Conservation (phyloP, 2,329 filamentous ascomycete genomes). For the Penicillium sp. region DNA sequence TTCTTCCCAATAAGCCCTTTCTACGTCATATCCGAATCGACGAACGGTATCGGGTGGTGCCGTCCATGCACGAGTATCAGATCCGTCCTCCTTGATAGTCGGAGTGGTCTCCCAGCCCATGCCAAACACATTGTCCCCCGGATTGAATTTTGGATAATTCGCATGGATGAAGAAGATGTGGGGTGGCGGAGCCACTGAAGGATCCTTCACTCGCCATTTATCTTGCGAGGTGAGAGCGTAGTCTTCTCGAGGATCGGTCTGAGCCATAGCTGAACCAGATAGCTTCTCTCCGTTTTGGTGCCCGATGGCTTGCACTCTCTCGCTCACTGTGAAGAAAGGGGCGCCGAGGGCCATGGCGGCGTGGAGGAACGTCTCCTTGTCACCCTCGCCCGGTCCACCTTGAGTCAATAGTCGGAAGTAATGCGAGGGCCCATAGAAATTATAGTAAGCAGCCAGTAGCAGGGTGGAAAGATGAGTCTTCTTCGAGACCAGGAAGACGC, state of each 20-base stretch:
- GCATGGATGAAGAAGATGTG: constrained; percentile 47
- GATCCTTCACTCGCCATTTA: constrained; percentile 41
- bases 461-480: constrained; percentile 40
- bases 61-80: constrained; percentile 44
- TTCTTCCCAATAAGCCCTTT: constrained; percentile 47
- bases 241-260: constrained; percentile 46
- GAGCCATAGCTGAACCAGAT: constrained; percentile 43
- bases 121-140: constrained; percentile 45
- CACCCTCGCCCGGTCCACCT: constrained; percentile 44
- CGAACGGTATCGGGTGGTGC: constrained; percentile 38
- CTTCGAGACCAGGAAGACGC: constrained; percentile 43
- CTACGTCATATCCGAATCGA: constrained; percentile 46
- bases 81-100: constrained; percentile 41
- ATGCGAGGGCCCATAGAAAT: constrained; percentile 42
- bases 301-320: constrained; percentile 41
- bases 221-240: constrained; percentile 37
- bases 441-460: constrained; percentile 44
- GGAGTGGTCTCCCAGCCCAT: constrained; percentile 43
- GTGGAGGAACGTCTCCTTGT: constrained; percentile 46
- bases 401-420: constrained; percentile 46
- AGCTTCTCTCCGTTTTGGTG: constrained; percentile 35
- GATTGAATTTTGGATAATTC: constrained; percentile 49
- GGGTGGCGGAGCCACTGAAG: constrained; percentile 36
- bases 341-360: constrained; percentile 40
- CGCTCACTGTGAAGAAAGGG: constrained; percentile 43